Base-by-base conservation (phyloP, 73 alveolate genomes). In the Symbiodinium pilosum region DNA sequence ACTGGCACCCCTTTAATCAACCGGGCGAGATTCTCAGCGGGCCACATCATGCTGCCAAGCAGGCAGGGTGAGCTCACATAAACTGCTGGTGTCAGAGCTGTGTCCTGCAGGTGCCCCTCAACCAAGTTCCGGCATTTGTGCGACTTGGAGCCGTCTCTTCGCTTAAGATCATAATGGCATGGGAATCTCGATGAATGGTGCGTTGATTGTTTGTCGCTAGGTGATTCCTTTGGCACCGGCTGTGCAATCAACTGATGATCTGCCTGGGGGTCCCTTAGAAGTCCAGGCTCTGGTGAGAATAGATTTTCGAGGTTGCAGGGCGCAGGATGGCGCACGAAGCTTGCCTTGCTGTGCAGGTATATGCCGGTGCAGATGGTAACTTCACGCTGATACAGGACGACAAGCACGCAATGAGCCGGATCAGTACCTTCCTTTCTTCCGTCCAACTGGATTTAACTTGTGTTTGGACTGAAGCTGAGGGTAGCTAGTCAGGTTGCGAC, bases 231-330 rank as follows among this genome's bases (percentile, higher is more conserved):
- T 77, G 87, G 87, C 87, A 34, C 87, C 87, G 5, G 28, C 44
- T 3, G 39, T 91, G 47, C 87, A 83, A 32, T 51, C 52, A 47
- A 91, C 77, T 12, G 40, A 40, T 21, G 83, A 64, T 52, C 42
- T 91, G 28, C 97, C 97, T 16, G 97, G 97, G 18, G 97, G 97
- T 30, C 88, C 83, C 43, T 40, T 91, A 24, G 97, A 91, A 43
- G 97, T 91, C 28, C 97, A 87, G 94, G 94, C 41, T 54, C n/a
- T 18, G 24, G 24, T 18, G 75, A 24, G n/a, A 14, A 18, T 54
- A 24, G 24, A 24, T 18, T 54, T 54, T 54, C n/a, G 14, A 54
- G 75, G 14, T 14, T 18, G 24, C 14, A 54, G 14, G n/a, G 59
- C 59, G 6, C 21, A 47, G 59, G 21, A 47, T 47, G 14, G 59